Evolutionary conservation across 371 early-diverging fungal genomes (phyloP).

Genomic region (Mucor circinelloides): DNA sequence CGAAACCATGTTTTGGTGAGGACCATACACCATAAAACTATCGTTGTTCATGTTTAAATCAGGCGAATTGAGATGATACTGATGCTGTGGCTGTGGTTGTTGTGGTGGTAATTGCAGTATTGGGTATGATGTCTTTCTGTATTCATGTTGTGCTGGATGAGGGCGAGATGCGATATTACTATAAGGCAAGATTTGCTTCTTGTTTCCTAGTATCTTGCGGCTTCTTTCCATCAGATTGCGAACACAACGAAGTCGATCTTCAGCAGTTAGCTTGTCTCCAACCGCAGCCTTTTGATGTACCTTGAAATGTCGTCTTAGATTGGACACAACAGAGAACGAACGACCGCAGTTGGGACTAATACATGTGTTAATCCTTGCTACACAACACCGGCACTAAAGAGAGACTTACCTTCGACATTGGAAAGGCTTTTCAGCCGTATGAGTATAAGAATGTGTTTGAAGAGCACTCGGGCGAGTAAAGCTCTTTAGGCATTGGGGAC

Average conservation of each 20-base stretch:
- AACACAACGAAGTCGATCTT: constrained; percentile 22
- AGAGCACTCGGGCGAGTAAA: constrained; percentile 81
- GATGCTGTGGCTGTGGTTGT: background rate
- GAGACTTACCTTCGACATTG: constrained; percentile 42
- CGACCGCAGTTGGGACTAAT: constrained; percentile 56
- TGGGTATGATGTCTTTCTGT: background rate
- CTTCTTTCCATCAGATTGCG: constrained; percentile 9
- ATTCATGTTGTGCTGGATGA: background rate
- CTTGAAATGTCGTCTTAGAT: constrained; percentile 66
- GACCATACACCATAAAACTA: background rate
- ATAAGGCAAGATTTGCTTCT: background rate
- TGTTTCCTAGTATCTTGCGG: background rate
- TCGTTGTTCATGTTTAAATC: background rate
- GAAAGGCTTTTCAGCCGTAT: constrained; percentile 81
- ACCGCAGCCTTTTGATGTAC: constrained; percentile 19
- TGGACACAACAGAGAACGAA: constrained; percentile 70
- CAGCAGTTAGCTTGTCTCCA: constrained; percentile 15
- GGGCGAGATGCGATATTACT: background rate
- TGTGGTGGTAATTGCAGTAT: background rate
- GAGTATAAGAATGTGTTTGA: constrained; percentile 73
- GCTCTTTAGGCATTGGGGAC: constrained; percentile 62
- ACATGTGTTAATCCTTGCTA: background rate
- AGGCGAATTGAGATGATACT: background rate
- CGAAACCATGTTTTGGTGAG: background rate
- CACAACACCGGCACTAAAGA: background rate